Evolutionary conservation across 768 basidiomycete species (phyloP).

Genomic region (Clavulina sp.): DNA sequence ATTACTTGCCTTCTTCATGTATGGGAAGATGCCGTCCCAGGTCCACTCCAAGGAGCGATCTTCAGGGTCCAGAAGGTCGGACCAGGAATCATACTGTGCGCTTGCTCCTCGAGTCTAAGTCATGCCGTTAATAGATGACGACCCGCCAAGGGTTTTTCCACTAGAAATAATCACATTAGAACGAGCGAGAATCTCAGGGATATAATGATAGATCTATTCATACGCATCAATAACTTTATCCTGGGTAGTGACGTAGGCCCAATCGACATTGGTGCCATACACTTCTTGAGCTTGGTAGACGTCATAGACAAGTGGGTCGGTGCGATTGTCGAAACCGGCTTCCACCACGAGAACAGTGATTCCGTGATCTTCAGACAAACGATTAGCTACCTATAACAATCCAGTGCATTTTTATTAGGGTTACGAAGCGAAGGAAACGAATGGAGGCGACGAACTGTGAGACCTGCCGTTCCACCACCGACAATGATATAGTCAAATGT

Average conservation of each 20-base stretch:
- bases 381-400: constrained; percentile 22
- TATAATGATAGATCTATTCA: not conserved
- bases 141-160: constrained; percentile 7
- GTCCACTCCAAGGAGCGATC: constrained; percentile 8
- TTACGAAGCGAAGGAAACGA: not conserved
- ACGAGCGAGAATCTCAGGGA: not conserved
- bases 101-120: constrained; percentile 18
- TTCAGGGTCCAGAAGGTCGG: constrained; percentile 1
- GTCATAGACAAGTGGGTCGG: constrained; percentile 29
- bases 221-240: not conserved
- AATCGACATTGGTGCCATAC: constrained; percentile 29
- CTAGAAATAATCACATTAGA: not conserved
- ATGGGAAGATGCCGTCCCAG: constrained; percentile 5
- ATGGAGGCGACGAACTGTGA: constrained; percentile 14
- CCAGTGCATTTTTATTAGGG: not conserved
- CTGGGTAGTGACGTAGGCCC: constrained; percentile 22
- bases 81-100: constrained; percentile 7
- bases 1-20: constrained; percentile 12
- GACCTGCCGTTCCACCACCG: constrained; percentile 32
- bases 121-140: constrained; percentile 8
- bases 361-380: constrained; percentile 27
- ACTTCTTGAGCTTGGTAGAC: constrained; percentile 29
- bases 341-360: constrained; percentile 33
- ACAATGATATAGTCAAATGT: constrained; percentile 20
- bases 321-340: constrained; percentile 31